Base-by-base conservation (phyloP, 1,284 basidiomycete genomes). In the Irpex rosettiformis region DNA sequence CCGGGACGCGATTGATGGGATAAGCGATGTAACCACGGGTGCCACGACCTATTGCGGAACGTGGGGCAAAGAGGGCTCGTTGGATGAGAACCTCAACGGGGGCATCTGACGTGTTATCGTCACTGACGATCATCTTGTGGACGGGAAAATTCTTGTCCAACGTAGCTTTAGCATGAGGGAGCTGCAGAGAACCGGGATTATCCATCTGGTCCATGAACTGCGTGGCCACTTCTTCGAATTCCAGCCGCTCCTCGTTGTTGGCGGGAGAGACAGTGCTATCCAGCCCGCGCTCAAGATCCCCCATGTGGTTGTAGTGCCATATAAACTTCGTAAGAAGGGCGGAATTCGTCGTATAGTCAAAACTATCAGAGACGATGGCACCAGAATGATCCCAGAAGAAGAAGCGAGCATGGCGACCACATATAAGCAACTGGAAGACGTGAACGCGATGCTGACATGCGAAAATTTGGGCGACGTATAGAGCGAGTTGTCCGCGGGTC, bases 251-350 rank as follows among this genome's bases (percentile, higher is more conserved):
- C 21, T 56, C 55, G 29, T 21, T 21, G 21, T 45, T 22, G 5
- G 47, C 64, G 59, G 10, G 24, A 1, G n/a, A 54, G 6, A 67
- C 64, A 10, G 69, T 68, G 1, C 29, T 29, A 37, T 70, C 67
- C 25, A 58, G 59, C 0, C 62, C 71, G 18, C 69, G 69, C 6
- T 58, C 54, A 1, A 13, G 28, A 13, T 37, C 37, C 2, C 45
- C 37, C 0, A 64, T 52, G 24, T 65, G 64, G 25, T 61, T 22
- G 21, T 49, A 30, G 22, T 47, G 55, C 22, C 22, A 56, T 21
- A 51, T 5, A 10, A 56, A 37, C 21, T 33, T 51, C 28, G n/a
- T 21, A 29, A 56, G 24, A 5, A 10, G 10, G 8, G 11, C 6
- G 18, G 28, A 29, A 28, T 40, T 1, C 33, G 28, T 30, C 43